phyloP scores from a whole-genome alignment of 2,329 filamentous ascomycete species.

The Acarospora socialis region DNA sequence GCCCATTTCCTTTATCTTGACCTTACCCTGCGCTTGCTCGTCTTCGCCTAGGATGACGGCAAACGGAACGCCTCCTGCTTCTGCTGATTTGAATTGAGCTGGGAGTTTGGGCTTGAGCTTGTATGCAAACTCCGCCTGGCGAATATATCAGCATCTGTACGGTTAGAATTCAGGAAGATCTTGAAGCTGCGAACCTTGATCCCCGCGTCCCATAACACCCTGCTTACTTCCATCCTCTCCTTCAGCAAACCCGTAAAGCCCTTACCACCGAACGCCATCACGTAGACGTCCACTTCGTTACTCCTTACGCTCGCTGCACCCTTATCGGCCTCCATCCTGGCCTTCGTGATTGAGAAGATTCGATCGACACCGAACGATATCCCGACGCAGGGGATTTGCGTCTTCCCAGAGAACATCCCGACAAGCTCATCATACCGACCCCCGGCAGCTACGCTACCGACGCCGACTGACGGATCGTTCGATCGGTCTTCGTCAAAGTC shows the following conservation, averaged over 20 bases:
- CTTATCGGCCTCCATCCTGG: constrained; percentile 50
- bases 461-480: constrained; percentile 64
- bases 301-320: constrained; percentile 41
- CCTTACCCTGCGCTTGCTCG: constrained; percentile 67
- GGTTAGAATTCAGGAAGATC: not conserved
- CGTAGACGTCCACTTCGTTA: constrained; percentile 76
- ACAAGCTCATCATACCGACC: constrained; percentile 88
- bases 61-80: constrained; percentile 64
- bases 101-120: constrained; percentile 84
- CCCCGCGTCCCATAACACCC: constrained; percentile 68
- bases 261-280: constrained; percentile 90
- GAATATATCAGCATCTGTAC: constrained; percentile 2
- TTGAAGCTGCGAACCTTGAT: constrained; percentile 48
- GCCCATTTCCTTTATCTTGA: constrained; percentile 77
- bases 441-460: constrained; percentile 79
- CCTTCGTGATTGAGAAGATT: constrained; percentile 85
- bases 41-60: constrained; percentile 85
- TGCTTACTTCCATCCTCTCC: constrained; percentile 70
- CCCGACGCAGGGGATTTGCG: constrained; percentile 75
- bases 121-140: constrained; percentile 65
- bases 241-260: constrained; percentile 66
- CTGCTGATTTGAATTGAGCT: constrained; percentile 82
- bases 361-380: constrained; percentile 92
- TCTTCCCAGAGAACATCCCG: constrained; percentile 80
- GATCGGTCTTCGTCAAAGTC: constrained; percentile 53